Evolutionary conservation across 805 yeast species (phyloP).

Genomic region (Spathaspora sp.): DNA sequence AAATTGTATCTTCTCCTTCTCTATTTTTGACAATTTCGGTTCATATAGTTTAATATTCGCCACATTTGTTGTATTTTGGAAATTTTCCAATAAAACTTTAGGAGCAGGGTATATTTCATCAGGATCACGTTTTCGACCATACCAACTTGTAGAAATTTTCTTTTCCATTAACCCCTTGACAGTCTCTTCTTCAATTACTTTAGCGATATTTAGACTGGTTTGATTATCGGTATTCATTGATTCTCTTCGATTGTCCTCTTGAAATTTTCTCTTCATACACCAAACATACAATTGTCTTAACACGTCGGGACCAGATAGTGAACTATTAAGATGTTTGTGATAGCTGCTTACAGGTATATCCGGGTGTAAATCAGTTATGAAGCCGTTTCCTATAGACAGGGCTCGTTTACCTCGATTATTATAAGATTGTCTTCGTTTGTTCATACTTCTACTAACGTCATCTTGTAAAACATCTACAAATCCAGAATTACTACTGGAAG

Average conservation of each 20-base stretch:
- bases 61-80: constrained; percentile 52
- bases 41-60: constrained; percentile 46
- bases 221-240: constrained; percentile 30
- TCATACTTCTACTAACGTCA: neutral
- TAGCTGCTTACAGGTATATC: constrained; percentile 53
- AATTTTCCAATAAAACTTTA: constrained; percentile 48
- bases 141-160: constrained; percentile 66
- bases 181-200: constrained; percentile 61
- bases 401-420: constrained; percentile 65
- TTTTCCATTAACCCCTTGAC: constrained; percentile 58
- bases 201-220: constrained; percentile 50
- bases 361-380: constrained; percentile 61
- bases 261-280: constrained; percentile 54
- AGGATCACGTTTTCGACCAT: constrained; percentile 35
- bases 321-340: constrained; percentile 58
- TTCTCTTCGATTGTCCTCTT: constrained; percentile 7
- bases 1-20: constrained; percentile 49
- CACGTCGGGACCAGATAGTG: constrained; percentile 67
- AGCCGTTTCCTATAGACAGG: constrained; percentile 74
- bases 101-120: constrained; percentile 11
- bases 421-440: constrained; percentile 48
- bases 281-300: constrained; percentile 68
- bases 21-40: constrained; percentile 40
- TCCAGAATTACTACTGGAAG: neutral
- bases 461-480: neutral